Evolutionary conservation across 1,284 basidiomycete genomes (phyloP), one percentile per base, ranked within the genome.

Genomic region (Acaromyces ingoldii): DNA sequence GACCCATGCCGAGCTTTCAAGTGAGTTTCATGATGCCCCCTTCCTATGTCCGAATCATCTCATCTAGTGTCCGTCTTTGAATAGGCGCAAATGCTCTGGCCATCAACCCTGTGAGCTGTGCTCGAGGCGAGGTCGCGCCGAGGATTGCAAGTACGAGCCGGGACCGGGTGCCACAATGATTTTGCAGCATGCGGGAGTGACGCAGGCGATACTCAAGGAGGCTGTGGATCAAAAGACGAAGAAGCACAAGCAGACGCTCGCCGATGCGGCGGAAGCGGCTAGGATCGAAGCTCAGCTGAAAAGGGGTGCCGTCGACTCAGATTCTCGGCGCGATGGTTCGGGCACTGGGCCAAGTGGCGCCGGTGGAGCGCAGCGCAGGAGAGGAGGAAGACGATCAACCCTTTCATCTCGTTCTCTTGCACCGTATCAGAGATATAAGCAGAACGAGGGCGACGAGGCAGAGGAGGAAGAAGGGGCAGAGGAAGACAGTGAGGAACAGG

Each of bases 1-100:
- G 42, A 45, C 34, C 42, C 42, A 15, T 45, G 42, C 25, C 42
- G 42, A 33, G 42, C 42, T 11, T 45, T 45, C 25, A 45, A 45
- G 38, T 40, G 17, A 40, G 38, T n/a, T n/a, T n/a, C n/a, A n/a
- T 40, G 9, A 17, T 7, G 17, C 21, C 28, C 13, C 7, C 17
- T 40, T 7, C 17, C 28, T 13, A 13, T 19, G 28, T 40, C 38
- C 28, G 21, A 19, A 19, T 40, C 17, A 13, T 19, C 28, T 7
- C 28, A 13, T 40, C 7, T 7, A 40, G 21, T 7, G 21, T 40
- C 28, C 28, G 21, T 40, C 17, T 19, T 22, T 17, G 38, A n/a
- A n/a, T 25, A 40, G 38, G 15, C 4, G 42, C 30, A 45, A 30
- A 15, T 45, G 42, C 15, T 45, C 42, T 11, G 42, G 42, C 6